Conservation (phyloP, 1,139 yeast species). For the Suhomyces kunorum region DNA sequence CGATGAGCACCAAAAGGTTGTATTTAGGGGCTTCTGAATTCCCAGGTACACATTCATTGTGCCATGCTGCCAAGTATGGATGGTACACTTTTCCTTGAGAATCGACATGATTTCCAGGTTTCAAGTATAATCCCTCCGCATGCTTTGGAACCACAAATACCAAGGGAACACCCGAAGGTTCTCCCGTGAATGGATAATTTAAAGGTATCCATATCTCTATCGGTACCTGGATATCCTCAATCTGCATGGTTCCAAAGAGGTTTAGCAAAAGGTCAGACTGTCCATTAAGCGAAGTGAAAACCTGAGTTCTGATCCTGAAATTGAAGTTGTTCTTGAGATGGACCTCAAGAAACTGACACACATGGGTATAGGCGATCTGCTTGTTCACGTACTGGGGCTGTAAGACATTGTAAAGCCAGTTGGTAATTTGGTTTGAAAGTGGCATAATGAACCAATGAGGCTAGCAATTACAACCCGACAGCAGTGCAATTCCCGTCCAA, state of each 20-base stretch:
- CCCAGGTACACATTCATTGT: slow-evolving; percentile 19
- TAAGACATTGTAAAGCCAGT: slow-evolving; percentile 47
- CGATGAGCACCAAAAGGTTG: slow-evolving; percentile 40
- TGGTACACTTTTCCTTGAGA: slow-evolving; percentile 74
- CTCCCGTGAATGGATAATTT: slow-evolving; percentile 54
- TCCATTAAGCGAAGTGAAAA: slow-evolving; percentile 63
- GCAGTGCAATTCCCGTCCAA: too few species aligned
- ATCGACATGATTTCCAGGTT: slow-evolving; percentile 70
- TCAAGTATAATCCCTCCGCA: slow-evolving; percentile 38
- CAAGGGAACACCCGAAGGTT: slow-evolving; percentile 50
- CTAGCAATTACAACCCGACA: background rate
- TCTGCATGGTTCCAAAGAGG: slow-evolving; percentile 58
- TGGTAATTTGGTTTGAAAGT: slow-evolving; percentile 38
- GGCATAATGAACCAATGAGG: slow-evolving; percentile 14
- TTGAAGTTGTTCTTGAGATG: slow-evolving; percentile 38
- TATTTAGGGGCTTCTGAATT: slow-evolving; percentile 22
- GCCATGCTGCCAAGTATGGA: slow-evolving; percentile 69
- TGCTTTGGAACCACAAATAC: slow-evolving; percentile 58
- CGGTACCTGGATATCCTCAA: slow-evolving; percentile 47
- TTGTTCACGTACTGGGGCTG: slow-evolving; percentile 55
- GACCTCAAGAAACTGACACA: slow-evolving; percentile 53
- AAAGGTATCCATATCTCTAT: slow-evolving; percentile 77
- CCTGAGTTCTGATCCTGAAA: slow-evolving; percentile 69
- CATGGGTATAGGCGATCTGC: slow-evolving; percentile 60
- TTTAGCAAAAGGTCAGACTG: slow-evolving; percentile 59